Percentiles rank a stretch among this genome's conserved stretches.
These are phyloP conservation scores for Melaleuca quinquenervia DNA, from an alignment of 345 rosid genomes.

Conservation along the genomic window DNA sequence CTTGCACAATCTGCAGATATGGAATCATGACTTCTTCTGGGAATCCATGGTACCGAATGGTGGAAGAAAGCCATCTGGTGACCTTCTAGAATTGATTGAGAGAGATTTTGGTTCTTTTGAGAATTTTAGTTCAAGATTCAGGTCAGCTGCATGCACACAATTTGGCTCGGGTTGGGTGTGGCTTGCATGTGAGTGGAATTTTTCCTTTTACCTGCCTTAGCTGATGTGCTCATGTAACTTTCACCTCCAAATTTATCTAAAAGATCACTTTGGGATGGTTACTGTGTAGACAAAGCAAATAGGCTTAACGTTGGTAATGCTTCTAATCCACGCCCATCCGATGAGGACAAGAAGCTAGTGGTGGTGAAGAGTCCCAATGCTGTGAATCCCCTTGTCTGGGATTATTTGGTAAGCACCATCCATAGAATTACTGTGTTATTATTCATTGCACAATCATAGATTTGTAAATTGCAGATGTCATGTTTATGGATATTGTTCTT, in stretches of 20 bases:
- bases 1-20: slow-evolving; percentile 37
- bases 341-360: slow-evolving; percentile 71
- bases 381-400: slow-evolving; percentile 93
- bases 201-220: not conserved
- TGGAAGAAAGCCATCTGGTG: slow-evolving; percentile 84
- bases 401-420: slow-evolving; percentile 49
- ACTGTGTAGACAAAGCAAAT: slow-evolving; percentile 60
- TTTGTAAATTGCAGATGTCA: not conserved
- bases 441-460: not conserved
- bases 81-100: slow-evolving; percentile 57
- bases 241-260: not conserved
- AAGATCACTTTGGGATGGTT: not conserved
- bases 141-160: slow-evolving; percentile 63
- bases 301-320: slow-evolving; percentile 61
- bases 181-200: slow-evolving; percentile 64
- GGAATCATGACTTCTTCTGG: slow-evolving; percentile 97
- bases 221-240: not conserved
- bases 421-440: not conserved
- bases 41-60: slow-evolving; percentile 88
- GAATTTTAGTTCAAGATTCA: slow-evolving; percentile 37
- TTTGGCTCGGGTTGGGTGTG: slow-evolving; percentile 98
- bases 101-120: slow-evolving; percentile 86
- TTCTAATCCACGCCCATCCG: slow-evolving; percentile 51
- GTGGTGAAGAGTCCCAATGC: slow-evolving; percentile 86
- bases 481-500: not conserved